A percentile compares a stretch with the other conserved stretches of the same genome.
Evolutionary conservation across 2,329 filamentous ascomycete species (phyloP).

Genomic region (Ophiostoma angusticollis): DNA sequence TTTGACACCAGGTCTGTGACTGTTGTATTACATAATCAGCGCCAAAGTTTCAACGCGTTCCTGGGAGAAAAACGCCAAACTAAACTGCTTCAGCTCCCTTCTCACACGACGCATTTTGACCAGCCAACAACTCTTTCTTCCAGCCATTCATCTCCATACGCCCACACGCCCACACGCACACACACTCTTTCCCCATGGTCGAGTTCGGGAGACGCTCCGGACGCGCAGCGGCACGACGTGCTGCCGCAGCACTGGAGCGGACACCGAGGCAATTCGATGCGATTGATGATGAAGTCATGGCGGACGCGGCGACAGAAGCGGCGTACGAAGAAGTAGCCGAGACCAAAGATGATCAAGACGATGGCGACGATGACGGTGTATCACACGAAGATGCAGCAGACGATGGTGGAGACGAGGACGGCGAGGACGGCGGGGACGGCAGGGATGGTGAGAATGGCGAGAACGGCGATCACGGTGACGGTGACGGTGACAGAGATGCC

Average conservation of each 20-base stretch:
- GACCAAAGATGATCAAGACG: constrained; percentile 24
- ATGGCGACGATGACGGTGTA: constrained; percentile 27
- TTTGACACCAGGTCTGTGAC: no score
- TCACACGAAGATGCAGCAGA: constrained; percentile 61
- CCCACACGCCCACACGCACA: no score
- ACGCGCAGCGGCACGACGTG: constrained; percentile 31
- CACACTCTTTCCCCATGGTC: no score
- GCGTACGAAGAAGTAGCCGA: constrained; percentile 28
- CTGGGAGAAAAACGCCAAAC: no score
- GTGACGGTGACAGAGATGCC: constrained; percentile 32
- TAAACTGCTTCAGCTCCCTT: no score
- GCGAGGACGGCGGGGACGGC: constrained; percentile 28
- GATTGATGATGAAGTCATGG: constrained; percentile 33
- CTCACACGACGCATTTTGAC: no score
- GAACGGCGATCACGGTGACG: constrained; percentile 27
- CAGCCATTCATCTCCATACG: no score
- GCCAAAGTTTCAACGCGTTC: no score
- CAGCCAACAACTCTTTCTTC: no score
- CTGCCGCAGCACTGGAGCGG: constrained; percentile 34
- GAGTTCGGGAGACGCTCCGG: constrained; percentile 26
- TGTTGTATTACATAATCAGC: no score
- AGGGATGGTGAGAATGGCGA: constrained; percentile 24
- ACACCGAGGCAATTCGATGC: constrained; percentile 32
- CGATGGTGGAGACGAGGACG: constrained; percentile 23
- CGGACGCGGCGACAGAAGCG: constrained; percentile 25